phyloP scores from a whole-genome alignment of 352 stramenopile species.

The Pythium vanterpoolii region DNA sequence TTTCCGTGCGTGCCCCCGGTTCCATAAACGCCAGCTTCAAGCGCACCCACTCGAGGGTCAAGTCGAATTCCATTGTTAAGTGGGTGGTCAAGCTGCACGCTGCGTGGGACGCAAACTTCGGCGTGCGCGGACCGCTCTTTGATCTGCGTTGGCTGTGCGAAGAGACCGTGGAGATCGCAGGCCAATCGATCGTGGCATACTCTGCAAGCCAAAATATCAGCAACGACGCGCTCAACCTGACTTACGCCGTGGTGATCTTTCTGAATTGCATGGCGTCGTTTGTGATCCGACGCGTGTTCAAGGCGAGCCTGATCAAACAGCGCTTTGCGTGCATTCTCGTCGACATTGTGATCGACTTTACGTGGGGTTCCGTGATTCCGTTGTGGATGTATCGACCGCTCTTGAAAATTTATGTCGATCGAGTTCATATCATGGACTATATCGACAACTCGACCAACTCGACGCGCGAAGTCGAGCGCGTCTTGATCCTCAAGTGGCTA shows the following conservation, averaged over 20 bases:
- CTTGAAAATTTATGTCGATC: neutral
- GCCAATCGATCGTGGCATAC: constrained; percentile 5
- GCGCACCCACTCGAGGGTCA: no score
- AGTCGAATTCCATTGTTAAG: no score
- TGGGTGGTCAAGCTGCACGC: no score
- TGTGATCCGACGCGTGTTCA: neutral
- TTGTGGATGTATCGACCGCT: constrained; percentile 22
- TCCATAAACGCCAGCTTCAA: no score
- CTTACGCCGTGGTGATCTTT: constrained; percentile 11
- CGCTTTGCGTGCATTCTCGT: neutral
- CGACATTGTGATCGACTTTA: constrained; percentile 13
- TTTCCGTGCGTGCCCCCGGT: no score
- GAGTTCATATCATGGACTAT: neutral
- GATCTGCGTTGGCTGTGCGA: neutral
- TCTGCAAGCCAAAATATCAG: constrained; percentile 12
- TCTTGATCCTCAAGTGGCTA: constrained; percentile 4
- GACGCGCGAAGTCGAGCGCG: constrained; percentile 7
- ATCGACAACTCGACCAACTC: neutral
- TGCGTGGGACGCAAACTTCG: no score
- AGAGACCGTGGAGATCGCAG: constrained; percentile 1
- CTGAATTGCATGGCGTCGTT: constrained; percentile 4
- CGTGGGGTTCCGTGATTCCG: constrained; percentile 9
- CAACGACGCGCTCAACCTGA: constrained; percentile 10
- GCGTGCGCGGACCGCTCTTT: constrained; percentile 22
- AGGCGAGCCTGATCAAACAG: neutral